Conservation (phyloP, 2,329 filamentous ascomycete genomes). For the Aspergillus fumigatus region DNA sequence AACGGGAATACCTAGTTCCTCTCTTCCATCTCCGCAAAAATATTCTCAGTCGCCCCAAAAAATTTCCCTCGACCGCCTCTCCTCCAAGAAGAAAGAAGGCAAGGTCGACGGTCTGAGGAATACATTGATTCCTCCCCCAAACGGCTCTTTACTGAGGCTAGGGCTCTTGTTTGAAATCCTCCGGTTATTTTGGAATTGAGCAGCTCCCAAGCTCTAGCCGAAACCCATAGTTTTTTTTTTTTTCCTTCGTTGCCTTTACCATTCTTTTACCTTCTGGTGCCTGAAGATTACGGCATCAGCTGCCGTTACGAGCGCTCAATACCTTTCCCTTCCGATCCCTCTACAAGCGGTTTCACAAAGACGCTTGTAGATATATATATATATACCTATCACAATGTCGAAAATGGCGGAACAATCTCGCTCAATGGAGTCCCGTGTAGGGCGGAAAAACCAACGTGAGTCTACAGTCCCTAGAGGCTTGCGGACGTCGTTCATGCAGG, state of each 20-base stretch:
- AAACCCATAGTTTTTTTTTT: slow-evolving; percentile 7
- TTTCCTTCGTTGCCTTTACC: slow-evolving; percentile 2
- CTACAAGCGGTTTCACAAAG: neutral
- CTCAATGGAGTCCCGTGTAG: slow-evolving; percentile 45
- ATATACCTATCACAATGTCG: slow-evolving; percentile 7
- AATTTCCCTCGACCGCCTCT: slow-evolving; percentile 28
- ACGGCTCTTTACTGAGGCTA: slow-evolving; percentile 6
- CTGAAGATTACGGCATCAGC: neutral
- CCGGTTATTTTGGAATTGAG: slow-evolving; percentile 3
- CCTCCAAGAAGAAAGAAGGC: slow-evolving; percentile 10
- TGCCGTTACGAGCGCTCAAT: neutral
- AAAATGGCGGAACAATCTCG: slow-evolving; percentile 39
- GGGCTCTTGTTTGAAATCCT: slow-evolving; percentile 1
- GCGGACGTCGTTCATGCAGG: neutral
- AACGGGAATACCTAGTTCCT: slow-evolving; percentile 37
- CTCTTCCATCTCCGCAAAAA: slow-evolving; percentile 10
- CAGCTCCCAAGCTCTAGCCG: neutral
- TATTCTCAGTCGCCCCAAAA: slow-evolving; percentile 18
- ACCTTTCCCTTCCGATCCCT: neutral
- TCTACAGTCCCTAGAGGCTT: slow-evolving; percentile 15
- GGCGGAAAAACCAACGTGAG: slow-evolving; percentile 48
- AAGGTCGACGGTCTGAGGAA: slow-evolving; percentile 10
- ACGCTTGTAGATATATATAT: slow-evolving; percentile 1
- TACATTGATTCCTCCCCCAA: slow-evolving; percentile 10
- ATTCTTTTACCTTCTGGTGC: neutral